phyloP scores from a whole-genome alignment of 2,329 filamentous ascomycete genomes.

The Pestalotiopsis sp. region DNA sequence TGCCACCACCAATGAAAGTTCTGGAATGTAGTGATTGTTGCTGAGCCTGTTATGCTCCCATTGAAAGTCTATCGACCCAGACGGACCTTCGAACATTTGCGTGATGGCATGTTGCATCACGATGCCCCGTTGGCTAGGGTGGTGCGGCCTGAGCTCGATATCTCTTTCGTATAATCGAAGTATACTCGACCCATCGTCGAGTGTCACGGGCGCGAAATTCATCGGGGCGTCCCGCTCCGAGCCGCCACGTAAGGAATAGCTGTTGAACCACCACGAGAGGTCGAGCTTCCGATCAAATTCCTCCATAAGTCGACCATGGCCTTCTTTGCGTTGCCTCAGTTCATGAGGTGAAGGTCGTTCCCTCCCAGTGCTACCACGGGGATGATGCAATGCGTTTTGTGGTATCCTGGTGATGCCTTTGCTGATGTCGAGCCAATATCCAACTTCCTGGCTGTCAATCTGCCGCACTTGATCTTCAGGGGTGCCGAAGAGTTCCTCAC shows the following conservation, averaged over 20 bases:
- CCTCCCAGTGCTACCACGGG: slow-evolving; percentile 21
- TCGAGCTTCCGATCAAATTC: slow-evolving; percentile 1
- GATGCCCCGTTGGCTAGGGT: slow-evolving; percentile 28
- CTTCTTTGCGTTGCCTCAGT: neutral
- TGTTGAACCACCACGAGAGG: slow-evolving; percentile 9
- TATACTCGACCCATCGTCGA: slow-evolving; percentile 31
- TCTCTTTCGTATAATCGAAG: slow-evolving; percentile 52
- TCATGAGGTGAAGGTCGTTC: neutral
- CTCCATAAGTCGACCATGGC: neutral
- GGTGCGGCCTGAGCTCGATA: slow-evolving; percentile 44
- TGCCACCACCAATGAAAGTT: slow-evolving; percentile 69
- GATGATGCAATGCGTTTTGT: slow-evolving; percentile 26
- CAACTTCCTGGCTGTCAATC: slow-evolving; percentile 16
- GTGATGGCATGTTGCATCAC: slow-evolving; percentile 32
- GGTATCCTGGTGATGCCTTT: slow-evolving; percentile 20
- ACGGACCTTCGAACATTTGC: slow-evolving; percentile 21
- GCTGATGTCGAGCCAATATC: slow-evolving; percentile 28
- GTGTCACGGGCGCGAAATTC: neutral
- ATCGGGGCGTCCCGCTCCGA: neutral
- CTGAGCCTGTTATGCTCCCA: slow-evolving; percentile 54
- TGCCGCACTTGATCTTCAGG: slow-evolving; percentile 21
- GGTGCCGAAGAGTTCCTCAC: slow-evolving; percentile 33
- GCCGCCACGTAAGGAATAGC: neutral
- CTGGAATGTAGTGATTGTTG: slow-evolving; percentile 66
- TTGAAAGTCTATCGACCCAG: slow-evolving; percentile 31